Percentiles rank a stretch among this genome's conserved stretches.
Evolutionary conservation across 2,329 filamentous ascomycete species (phyloP).

Genomic region (Cercospora citrullina): DNA sequence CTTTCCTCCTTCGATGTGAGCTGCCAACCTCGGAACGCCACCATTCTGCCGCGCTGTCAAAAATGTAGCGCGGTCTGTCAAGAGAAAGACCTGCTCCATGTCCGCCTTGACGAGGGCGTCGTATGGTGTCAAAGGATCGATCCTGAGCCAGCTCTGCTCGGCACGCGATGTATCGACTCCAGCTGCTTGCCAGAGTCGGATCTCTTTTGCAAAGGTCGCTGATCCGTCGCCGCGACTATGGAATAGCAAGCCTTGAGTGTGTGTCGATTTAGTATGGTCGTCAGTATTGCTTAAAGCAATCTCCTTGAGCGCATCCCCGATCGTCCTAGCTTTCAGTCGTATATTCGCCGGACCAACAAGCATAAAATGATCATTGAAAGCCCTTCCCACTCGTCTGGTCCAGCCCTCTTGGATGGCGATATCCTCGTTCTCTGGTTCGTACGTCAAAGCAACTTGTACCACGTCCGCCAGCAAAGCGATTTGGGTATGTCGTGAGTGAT

Average conservation of each 20-base stretch:
- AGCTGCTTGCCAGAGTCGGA: constrained; percentile 22
- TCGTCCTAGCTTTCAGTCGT: constrained; percentile 1
- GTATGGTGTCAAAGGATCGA: constrained; percentile 23
- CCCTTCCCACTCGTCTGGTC: constrained; percentile 20
- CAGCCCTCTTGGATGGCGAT: constrained; percentile 28
- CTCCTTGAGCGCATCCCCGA: constrained; percentile 9
- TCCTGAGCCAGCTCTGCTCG: constrained; percentile 20
- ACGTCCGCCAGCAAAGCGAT: constrained; percentile 29
- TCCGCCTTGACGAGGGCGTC: constrained; percentile 29
- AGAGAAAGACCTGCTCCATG: constrained; percentile 23
- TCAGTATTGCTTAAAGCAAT: neutral
- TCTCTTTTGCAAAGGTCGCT: constrained; percentile 30
- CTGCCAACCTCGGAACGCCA: constrained; percentile 14
- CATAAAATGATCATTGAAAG: constrained; percentile 33
- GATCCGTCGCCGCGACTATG: constrained; percentile 30
- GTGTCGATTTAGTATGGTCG: neutral
- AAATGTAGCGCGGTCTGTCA: constrained; percentile 31
- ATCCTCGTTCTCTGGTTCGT: constrained; percentile 30
- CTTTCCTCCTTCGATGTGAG: constrained; percentile 25
- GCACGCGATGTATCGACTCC: neutral
- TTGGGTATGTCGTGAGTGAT: constrained; percentile 31
- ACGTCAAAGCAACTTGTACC: constrained; percentile 31
- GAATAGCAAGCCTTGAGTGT: constrained; percentile 3
- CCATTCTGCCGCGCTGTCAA: constrained; percentile 28
- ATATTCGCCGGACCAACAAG: constrained; percentile 23